Conservation (phyloP, 495 filamentous ascomycete genomes). For the Terfezia claveryi region DNA sequence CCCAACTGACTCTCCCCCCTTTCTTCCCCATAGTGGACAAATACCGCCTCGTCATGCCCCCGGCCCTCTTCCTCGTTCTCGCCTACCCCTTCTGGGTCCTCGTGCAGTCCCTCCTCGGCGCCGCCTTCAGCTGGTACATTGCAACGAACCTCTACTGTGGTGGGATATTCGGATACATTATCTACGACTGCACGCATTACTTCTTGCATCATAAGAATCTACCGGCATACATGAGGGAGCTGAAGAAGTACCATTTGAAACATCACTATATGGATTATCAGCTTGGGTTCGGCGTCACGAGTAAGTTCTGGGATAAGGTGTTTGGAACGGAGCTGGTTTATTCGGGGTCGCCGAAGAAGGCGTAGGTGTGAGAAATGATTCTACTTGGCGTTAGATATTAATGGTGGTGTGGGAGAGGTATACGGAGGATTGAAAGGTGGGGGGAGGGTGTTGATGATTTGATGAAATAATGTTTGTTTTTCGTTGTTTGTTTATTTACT, state of each 20-base stretch:
- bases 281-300: constrained; percentile 97
- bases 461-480: not conserved
- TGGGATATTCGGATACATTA: constrained; percentile 84
- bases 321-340: constrained; percentile 66
- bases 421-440: too few species aligned
- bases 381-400: not conserved
- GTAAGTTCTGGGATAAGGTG: constrained; percentile 80
- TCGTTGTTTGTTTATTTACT: not conserved
- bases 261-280: constrained; percentile 96
- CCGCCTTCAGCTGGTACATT: constrained; percentile 62
- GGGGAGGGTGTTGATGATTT: not conserved
- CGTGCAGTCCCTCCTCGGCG: constrained; percentile 83
- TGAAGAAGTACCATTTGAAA: constrained; percentile 92
- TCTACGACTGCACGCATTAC: constrained; percentile 95
- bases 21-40: constrained; percentile 72
- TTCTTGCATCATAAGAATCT: constrained; percentile 96
- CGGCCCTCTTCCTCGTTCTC: constrained; percentile 62
- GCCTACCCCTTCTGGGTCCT: constrained; percentile 33
- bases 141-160: constrained; percentile 62
- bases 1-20: constrained; percentile 96
- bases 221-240: constrained; percentile 60
- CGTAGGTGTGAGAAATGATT: not conserved
- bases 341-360: not conserved
- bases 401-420: too few species aligned
- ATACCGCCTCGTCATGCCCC: constrained; percentile 92